Conservation (phyloP, 768 basidiomycete genomes). For the Udeniomyces megalosporus region DNA sequence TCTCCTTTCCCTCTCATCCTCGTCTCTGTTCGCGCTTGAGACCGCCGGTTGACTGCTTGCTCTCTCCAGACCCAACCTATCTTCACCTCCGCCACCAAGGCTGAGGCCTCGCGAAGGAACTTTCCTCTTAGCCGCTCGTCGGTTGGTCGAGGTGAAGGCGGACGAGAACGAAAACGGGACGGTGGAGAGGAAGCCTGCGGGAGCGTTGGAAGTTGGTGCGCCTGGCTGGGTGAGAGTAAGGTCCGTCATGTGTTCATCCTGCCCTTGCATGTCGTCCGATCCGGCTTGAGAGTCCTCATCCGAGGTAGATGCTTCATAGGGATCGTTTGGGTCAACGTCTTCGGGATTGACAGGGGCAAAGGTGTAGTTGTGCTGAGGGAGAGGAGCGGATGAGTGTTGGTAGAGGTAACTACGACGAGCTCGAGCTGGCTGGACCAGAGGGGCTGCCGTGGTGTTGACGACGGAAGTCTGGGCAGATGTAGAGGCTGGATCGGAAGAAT, state of each 20-base stretch:
- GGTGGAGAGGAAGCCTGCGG: neutral
- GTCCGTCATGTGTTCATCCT: conserved; percentile 4
- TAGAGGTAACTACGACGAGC: neutral
- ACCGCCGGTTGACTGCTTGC: neutral
- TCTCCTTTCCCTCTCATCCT: conserved; percentile 4
- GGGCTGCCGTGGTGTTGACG: neutral
- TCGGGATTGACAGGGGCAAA: neutral
- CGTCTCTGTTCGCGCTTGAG: neutral
- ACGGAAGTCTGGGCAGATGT: neutral
- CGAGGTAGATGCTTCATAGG: neutral
- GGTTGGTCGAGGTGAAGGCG: neutral
- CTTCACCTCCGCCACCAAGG: neutral
- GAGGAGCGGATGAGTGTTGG: neutral
- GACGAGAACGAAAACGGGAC: neutral
- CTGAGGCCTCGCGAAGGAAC: no score
- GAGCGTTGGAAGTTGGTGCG: neutral
- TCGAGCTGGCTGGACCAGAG: neutral
- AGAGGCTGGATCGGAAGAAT: neutral
- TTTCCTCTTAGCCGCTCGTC: neutral
- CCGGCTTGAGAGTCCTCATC: neutral
- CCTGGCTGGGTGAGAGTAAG: neutral
- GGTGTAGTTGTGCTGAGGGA: neutral
- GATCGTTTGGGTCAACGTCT: neutral
- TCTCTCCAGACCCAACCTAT: neutral
- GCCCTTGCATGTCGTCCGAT: neutral